phyloP scores from a whole-genome alignment of 768 basidiomycete genomes.

The Tubosaeta brunneosetosa region DNA sequence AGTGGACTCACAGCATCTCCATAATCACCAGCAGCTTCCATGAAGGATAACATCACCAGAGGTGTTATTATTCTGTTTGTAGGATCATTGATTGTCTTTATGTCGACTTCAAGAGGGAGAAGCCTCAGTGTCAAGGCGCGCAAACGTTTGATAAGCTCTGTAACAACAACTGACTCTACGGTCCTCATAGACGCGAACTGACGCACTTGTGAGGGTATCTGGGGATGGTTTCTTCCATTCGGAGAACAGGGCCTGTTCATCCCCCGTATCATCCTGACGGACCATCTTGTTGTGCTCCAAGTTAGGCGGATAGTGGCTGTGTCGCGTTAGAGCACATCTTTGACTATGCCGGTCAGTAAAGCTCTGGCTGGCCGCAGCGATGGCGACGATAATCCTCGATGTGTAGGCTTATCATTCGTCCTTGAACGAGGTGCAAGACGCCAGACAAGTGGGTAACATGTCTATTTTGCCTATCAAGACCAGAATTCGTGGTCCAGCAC shows the following conservation, averaged over 20 bases:
- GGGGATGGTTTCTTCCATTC: slow-evolving; percentile 55
- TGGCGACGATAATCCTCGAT: not conserved
- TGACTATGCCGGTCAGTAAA: slow-evolving; percentile 50
- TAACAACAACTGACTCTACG: not conserved
- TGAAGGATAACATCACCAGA: slow-evolving; percentile 70
- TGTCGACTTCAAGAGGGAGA: slow-evolving; percentile 77
- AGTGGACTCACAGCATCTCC: slow-evolving; percentile 61
- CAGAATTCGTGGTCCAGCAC: slow-evolving; percentile 88
- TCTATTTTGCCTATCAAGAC: slow-evolving; percentile 88
- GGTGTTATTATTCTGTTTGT: slow-evolving; percentile 84
- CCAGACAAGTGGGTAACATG: slow-evolving; percentile 84
- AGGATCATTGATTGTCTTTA: slow-evolving; percentile 59
- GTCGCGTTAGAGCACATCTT: slow-evolving; percentile 27
- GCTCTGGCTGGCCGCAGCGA: not conserved
- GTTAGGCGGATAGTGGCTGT: not conserved
- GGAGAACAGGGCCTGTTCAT: slow-evolving; percentile 41
- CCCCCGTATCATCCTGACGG: slow-evolving; percentile 23
- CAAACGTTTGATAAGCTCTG: slow-evolving; percentile 79
- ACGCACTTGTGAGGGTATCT: slow-evolving; percentile 71
- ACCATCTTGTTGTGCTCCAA: slow-evolving; percentile 14
- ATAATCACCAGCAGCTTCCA: slow-evolving; percentile 83
- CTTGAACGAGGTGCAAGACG: slow-evolving; percentile 81
- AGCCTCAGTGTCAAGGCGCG: slow-evolving; percentile 70
- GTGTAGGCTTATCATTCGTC: slow-evolving; percentile 92
- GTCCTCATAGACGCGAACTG: not conserved